Percentiles rank a stretch among this genome's conserved stretches.
Evolutionary conservation across 2,329 filamentous ascomycete species (phyloP).

Genomic region (Sporothrix globosa): DNA sequence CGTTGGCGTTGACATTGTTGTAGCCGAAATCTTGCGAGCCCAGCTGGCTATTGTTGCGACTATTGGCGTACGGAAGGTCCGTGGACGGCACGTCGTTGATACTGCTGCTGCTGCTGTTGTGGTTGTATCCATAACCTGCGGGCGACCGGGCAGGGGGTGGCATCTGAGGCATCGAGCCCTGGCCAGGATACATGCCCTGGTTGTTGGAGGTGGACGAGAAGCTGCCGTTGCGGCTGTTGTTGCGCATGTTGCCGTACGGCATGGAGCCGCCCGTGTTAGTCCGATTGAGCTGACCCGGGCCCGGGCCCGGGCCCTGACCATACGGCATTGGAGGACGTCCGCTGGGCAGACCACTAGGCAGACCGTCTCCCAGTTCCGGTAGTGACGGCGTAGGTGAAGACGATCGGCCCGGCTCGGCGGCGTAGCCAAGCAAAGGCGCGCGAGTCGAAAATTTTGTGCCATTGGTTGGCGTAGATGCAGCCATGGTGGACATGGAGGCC

Average conservation of each 20-base stretch:
- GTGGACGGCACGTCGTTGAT: neutral
- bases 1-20: neutral
- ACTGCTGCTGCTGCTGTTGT: constrained; percentile 20
- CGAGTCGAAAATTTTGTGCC: constrained; percentile 39
- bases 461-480: constrained; percentile 32
- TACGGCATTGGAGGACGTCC: constrained; percentile 39
- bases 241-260: constrained; percentile 27
- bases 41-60: constrained; percentile 1
- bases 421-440: constrained; percentile 41
- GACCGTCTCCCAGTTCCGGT: constrained; percentile 26
- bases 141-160: constrained; percentile 40
- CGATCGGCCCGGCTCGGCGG: constrained; percentile 42
- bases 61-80: neutral
- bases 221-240: constrained; percentile 27
- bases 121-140: constrained; percentile 32
- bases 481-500: constrained; percentile 38
- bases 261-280: constrained; percentile 39
- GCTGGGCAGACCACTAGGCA: constrained; percentile 33
- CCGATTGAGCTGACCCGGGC: constrained; percentile 37
- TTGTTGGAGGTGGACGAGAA: constrained; percentile 33
- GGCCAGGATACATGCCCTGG: constrained; percentile 38
- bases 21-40: constrained; percentile 19
- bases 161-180: constrained; percentile 38
- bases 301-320: constrained; percentile 37
- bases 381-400: constrained; percentile 40